Conservation (phyloP, 129 eudicot species). For the Deinandra increscens region DNA sequence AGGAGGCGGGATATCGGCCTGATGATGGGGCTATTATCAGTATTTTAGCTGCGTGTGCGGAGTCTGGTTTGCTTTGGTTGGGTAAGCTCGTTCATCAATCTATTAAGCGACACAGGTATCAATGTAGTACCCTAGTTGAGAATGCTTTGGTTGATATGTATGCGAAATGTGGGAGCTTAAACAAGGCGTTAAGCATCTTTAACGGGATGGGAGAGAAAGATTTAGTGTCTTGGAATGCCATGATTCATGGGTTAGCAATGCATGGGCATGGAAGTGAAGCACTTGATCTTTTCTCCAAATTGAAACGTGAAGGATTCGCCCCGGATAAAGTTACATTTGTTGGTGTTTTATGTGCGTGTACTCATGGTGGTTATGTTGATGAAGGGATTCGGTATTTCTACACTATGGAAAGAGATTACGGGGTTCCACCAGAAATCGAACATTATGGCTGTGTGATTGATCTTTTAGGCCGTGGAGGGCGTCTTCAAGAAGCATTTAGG, state of each 20-base stretch:
- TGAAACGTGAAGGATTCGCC: constrained; percentile 64
- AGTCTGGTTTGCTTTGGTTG: constrained; percentile 74
- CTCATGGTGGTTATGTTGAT: constrained; percentile 63
- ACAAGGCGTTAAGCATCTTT: constrained; percentile 51
- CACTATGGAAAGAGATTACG: constrained; percentile 68
- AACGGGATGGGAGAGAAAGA: constrained; percentile 54
- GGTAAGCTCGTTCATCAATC: constrained; percentile 68
- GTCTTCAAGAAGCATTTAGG: constrained; percentile 72
- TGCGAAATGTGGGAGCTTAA: constrained; percentile 82
- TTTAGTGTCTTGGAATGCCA: constrained; percentile 80
- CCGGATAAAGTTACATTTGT: constrained; percentile 82
- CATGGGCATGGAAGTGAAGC: constrained; percentile 80
- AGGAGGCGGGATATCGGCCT: constrained; percentile 41
- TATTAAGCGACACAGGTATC: constrained; percentile 38
- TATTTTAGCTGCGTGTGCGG: constrained; percentile 73
- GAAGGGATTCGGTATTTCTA: constrained; percentile 64
- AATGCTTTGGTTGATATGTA: constrained; percentile 89
- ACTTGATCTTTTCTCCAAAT: constrained; percentile 53
- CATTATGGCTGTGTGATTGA: constrained; percentile 91
- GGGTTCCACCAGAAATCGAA: constrained; percentile 67
- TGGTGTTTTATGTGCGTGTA: constrained; percentile 79
- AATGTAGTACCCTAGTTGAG: constrained; percentile 36
- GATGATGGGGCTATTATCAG: constrained; percentile 77
- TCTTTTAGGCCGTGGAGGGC: constrained; percentile 84
- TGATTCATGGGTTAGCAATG: constrained; percentile 89